Evolutionary conservation across 1,139 yeast species (phyloP), one percentile per base, ranked within the genome.

Genomic region (Kazachstania sp.): DNA sequence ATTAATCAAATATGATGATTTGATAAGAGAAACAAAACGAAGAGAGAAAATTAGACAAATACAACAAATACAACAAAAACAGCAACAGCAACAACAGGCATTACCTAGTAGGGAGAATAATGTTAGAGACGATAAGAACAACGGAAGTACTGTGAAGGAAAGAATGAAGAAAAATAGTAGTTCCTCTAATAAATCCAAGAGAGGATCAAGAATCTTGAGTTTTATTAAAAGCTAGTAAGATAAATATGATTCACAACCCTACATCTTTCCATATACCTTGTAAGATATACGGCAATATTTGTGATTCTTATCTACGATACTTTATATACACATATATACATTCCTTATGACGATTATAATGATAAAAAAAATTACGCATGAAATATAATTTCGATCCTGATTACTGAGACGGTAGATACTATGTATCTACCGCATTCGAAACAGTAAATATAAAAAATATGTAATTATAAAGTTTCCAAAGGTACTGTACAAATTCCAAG

Each of bases 1-100:
- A 19, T 40, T 61, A 34, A 49, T 60, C 2, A 51, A 51, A 35
- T 52, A 49, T 42, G 65, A 62, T 43, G 60, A 60, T 12, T 44
- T 48, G 41, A 38, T 45, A 16, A 32, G 58, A 28, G 49, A 49
- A 36, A 39, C 23, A 11, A 31, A 35, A 32, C 29, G 39, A 6
- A 30, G 39, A n/a, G 29, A 39, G 7, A 39, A 41, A 37, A 30
- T n/a, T 3, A 16, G 18, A 15, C 30, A 6, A 13, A 3, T 26
- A 37, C 13, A 16, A 32, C 23, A 19, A 15, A 16, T 13, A n/a
- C 18, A 11, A 3, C 12, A 19, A 11, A 7, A 23, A 9, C 28
- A 23, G 28, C 18, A 34, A 8, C 16, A 26, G 15, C 11, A 31
- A 6, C 26, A 23, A 15, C 36, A 32, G 18, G n/a, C n/a, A 36